Percentiles rank a stretch among this genome's conserved stretches.
Conservation (phyloP, 139 green algal genomes). For the Volvox africanus region DNA sequence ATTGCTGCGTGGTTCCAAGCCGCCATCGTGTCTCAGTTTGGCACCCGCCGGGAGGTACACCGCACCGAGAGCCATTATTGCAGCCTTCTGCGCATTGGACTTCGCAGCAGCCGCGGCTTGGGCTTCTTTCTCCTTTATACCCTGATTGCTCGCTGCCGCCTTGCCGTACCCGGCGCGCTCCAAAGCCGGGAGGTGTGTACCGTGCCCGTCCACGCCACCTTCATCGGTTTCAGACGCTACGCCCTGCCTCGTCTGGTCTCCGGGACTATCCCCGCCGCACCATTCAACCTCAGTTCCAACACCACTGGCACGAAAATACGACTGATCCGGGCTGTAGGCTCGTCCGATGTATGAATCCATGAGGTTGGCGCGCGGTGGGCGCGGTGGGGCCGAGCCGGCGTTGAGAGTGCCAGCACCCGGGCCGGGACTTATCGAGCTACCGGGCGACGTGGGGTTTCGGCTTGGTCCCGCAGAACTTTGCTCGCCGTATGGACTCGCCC, state of each 20-base stretch:
- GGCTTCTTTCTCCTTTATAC: background rate
- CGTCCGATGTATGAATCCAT: constrained; percentile 28
- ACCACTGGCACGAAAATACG: background rate
- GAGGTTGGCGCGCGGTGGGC: background rate
- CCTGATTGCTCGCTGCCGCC: background rate
- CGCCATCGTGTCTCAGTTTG: background rate
- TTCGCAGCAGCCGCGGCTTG: background rate
- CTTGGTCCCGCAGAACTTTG: background rate
- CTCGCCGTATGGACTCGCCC: constrained; percentile 22
- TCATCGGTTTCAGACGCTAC: background rate
- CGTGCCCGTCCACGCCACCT: constrained; percentile 28
- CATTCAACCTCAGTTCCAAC: background rate
- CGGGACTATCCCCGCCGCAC: background rate
- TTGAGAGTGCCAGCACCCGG: too few species aligned
- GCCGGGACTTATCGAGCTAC: background rate
- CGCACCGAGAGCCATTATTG: background rate
- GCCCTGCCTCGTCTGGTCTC: background rate
- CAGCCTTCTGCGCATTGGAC: background rate
- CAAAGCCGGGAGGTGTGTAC: constrained; percentile 32
- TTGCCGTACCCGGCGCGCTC: background rate
- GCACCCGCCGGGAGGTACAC: background rate
- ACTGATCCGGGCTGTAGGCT: constrained; percentile 29
- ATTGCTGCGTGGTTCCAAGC: background rate
- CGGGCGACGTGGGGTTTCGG: background rate
- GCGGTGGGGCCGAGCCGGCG: background rate